Percentiles rank a stretch among this genome's conserved stretches.
Evolutionary conservation across 2,329 filamentous ascomycete genomes (phyloP).

Genomic region (Geosmithia flava): DNA sequence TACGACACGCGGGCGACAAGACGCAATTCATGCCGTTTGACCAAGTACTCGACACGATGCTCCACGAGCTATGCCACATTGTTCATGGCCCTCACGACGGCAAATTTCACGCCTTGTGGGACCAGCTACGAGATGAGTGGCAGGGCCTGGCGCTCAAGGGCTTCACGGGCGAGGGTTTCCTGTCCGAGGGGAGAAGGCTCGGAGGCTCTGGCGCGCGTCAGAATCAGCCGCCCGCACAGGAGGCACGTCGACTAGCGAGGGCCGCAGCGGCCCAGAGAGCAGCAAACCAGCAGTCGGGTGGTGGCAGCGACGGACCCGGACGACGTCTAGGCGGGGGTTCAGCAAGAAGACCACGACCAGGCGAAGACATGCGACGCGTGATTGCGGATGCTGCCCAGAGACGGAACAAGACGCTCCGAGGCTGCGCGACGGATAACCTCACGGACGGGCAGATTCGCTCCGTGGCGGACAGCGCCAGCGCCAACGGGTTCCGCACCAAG

Average conservation of each 20-base stretch:
- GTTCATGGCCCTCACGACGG: slow-evolving; percentile 72
- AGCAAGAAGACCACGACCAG: slow-evolving; percentile 23
- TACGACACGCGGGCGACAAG: slow-evolving; percentile 64
- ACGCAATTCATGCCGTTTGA: slow-evolving; percentile 72
- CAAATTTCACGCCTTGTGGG: slow-evolving; percentile 77
- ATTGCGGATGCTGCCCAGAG: slow-evolving; percentile 58
- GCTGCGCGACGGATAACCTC: slow-evolving; percentile 63
- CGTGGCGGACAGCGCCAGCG: slow-evolving; percentile 49
- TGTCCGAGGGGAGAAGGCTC: slow-evolving; percentile 61
- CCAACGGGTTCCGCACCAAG: slow-evolving; percentile 67
- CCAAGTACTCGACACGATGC: slow-evolving; percentile 75
- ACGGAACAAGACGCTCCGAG: slow-evolving; percentile 51
- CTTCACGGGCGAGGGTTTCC: slow-evolving; percentile 82
- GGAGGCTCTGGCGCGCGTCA: slow-evolving; percentile 36
- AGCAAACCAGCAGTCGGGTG: slow-evolving; percentile 41
- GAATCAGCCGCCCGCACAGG: slow-evolving; percentile 53
- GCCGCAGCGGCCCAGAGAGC: slow-evolving; percentile 50
- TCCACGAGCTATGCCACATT: slow-evolving; percentile 89
- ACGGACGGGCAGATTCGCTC: slow-evolving; percentile 54
- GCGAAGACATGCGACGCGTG: slow-evolving; percentile 57
- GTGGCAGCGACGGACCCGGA: slow-evolving; percentile 39
- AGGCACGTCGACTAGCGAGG: slow-evolving; percentile 63
- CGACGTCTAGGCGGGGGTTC: slow-evolving; percentile 54
- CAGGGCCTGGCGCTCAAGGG: slow-evolving; percentile 65
- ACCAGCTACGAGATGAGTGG: slow-evolving; percentile 79